Conservation (phyloP, 2,329 filamentous ascomycete genomes). For the Trichoderma lentiforme region DNA sequence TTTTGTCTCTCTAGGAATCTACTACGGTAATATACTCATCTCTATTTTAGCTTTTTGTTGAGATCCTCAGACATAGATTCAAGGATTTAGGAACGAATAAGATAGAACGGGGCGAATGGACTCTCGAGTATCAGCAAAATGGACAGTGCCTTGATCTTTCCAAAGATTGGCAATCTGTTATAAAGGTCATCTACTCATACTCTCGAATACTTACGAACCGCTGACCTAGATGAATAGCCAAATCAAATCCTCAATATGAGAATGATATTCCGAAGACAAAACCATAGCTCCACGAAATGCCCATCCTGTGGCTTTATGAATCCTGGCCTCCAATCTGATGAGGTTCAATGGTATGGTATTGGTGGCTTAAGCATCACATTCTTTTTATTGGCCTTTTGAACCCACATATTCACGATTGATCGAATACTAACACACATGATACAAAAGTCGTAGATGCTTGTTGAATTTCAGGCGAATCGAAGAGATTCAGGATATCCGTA, state of each 20-base stretch:
- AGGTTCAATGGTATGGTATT: background rate
- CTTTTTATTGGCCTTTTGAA: too few relatives aligned
- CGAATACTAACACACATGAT: background rate
- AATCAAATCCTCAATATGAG: background rate
- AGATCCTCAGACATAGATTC: background rate
- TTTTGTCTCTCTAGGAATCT: background rate
- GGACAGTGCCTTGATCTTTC: background rate
- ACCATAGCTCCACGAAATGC: background rate
- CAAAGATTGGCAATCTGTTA: background rate
- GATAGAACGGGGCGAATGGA: background rate
- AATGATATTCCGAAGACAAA: background rate
- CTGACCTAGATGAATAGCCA: background rate
- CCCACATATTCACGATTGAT: background rate
- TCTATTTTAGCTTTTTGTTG: background rate
- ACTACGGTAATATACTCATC: fast-evolving
- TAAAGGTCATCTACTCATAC: background rate
- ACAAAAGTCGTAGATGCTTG: background rate
- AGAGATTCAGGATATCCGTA: background rate
- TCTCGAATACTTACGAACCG: background rate
- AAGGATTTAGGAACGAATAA: background rate
- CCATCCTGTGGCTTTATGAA: background rate
- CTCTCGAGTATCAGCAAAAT: background rate
- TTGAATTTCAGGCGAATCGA: background rate
- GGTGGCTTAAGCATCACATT: too few relatives aligned
- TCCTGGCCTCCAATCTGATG: background rate